Conservation (phyloP, 257 asterid species). For the Leonotis leonurus region DNA sequence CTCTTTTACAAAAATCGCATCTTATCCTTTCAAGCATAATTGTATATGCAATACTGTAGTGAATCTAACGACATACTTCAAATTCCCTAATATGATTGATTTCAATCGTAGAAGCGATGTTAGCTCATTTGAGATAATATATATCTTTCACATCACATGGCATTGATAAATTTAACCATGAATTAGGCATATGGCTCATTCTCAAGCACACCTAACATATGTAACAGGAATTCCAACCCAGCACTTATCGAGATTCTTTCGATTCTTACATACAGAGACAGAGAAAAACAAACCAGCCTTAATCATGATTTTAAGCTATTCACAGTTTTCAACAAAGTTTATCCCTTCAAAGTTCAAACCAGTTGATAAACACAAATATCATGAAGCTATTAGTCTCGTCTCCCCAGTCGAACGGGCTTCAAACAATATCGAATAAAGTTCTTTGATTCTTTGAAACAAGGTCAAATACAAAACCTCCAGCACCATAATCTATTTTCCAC, state of each 20-base stretch:
- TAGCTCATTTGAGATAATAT: not conserved
- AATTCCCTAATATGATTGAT: not conserved
- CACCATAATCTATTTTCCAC: constrained; percentile 1
- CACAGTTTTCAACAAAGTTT: not conserved
- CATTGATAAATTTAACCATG: not conserved
- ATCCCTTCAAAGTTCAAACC: not conserved
- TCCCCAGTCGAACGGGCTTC: constrained; percentile 8
- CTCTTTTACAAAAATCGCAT: not conserved
- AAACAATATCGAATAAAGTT: not conserved
- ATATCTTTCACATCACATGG: not conserved
- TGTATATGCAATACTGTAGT: not conserved
- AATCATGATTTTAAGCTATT: not conserved
- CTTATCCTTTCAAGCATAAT: not conserved
- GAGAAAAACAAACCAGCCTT: not conserved
- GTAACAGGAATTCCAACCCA: not conserved
- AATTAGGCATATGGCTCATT: not conserved
- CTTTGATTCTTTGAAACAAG: not conserved
- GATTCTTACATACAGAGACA: not conserved
- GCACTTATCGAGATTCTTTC: not conserved
- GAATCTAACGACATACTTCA: not conserved
- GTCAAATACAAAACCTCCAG: constrained; percentile 1
- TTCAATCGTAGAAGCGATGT: not conserved
- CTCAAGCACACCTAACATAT: not conserved
- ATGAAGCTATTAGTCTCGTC: not conserved
- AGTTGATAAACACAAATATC: not conserved